Evolutionary conservation across 257 asterid species (phyloP).

Genomic region (Avicennia marina): DNA sequence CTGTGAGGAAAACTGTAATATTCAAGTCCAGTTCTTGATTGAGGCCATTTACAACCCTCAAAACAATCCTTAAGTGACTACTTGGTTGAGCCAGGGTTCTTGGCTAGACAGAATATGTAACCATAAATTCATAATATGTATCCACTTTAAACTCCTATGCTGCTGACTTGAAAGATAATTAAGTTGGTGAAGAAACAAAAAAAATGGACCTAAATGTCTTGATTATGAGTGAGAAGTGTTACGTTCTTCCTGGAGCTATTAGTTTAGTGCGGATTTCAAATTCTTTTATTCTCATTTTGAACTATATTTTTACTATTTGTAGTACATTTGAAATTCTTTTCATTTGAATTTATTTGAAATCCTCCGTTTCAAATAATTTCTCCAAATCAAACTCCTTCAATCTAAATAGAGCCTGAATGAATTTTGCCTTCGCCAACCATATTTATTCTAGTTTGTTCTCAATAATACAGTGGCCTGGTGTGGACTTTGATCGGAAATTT

Average conservation of each 20-base stretch:
- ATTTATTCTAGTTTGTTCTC: not conserved
- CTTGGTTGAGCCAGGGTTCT: not conserved
- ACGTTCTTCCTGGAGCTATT: slow-evolving; percentile 3
- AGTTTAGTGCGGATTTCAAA: slow-evolving; percentile 7
- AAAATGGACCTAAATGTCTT: not conserved
- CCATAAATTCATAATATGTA: no score
- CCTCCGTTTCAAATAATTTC: no score
- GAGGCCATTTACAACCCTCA: not conserved
- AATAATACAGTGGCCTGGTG: slow-evolving; percentile 10
- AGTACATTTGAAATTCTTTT: no score
- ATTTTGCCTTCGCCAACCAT: slow-evolving; percentile 16
- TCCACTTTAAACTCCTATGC: not conserved
- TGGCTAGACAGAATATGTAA: no score
- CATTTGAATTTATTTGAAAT: no score
- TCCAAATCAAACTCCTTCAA: no score
- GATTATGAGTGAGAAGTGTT: not conserved
- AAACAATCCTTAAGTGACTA: not conserved
- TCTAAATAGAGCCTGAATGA: no score
- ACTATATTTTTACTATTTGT: no score
- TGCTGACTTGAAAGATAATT: not conserved
- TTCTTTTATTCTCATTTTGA: no score
- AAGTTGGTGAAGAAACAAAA: not conserved
- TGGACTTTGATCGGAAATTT: slow-evolving; percentile 1
- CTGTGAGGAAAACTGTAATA: not conserved
- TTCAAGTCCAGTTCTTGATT: not conserved